phyloP scores from a whole-genome alignment of 139 green algal species.

The Chlamydomonas incerta region DNA sequence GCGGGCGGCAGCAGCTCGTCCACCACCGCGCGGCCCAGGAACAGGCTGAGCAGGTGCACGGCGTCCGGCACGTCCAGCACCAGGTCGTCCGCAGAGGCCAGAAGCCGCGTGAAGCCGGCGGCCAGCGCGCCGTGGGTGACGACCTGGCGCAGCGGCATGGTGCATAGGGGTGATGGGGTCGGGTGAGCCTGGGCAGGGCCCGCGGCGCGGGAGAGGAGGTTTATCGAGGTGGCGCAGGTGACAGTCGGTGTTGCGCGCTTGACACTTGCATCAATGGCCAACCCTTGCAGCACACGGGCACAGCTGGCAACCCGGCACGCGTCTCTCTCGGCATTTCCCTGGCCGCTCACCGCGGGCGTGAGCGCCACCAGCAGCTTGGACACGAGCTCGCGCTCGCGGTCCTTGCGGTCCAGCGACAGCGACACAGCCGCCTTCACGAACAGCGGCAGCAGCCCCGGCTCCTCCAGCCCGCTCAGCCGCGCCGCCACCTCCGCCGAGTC shows the following conservation, averaged over 20 bases:
- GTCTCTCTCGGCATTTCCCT: too few relatives aligned
- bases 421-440: conserved; percentile 90
- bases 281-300: neutral
- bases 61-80: conserved; percentile 92
- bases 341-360: conserved; percentile 64
- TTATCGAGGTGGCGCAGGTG: too few relatives aligned
- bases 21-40: conserved; percentile 90
- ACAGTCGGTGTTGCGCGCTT: too few relatives aligned
- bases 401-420: conserved; percentile 85
- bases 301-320: too few relatives aligned
- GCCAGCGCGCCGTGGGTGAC: conserved; percentile 54
- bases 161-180: too few relatives aligned
- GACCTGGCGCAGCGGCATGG: conserved; percentile 1
- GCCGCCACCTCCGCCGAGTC: conserved; percentile 77
- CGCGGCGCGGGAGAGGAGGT: too few relatives aligned
- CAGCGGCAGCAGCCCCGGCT: conserved; percentile 90
- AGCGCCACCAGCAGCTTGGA: conserved; percentile 83
- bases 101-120: conserved; percentile 78
- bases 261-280: neutral
- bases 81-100: conserved; percentile 83
- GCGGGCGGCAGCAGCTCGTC: conserved; percentile 93
- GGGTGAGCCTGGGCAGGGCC: too few relatives aligned
- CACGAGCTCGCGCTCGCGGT: conserved; percentile 88
- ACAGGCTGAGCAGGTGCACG: conserved; percentile 78
- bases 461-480: conserved; percentile 77